Base-by-base conservation (phyloP, 2,329 filamentous ascomycete genomes). In the Berkeleyomyces basicola region DNA sequence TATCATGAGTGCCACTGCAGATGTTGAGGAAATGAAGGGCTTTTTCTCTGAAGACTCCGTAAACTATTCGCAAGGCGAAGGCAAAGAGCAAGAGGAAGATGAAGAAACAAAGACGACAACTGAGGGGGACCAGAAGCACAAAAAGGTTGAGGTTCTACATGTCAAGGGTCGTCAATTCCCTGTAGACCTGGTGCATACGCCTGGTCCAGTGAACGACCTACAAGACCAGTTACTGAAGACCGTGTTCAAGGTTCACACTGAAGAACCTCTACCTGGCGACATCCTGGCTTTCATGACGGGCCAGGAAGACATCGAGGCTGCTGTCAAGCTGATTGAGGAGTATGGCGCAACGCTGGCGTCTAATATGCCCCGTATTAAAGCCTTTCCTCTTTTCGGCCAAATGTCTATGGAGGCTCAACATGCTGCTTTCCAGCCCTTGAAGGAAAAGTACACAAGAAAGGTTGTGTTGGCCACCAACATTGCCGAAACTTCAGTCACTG, bases 401-500 rank as follows among this genome's bases (percentile, higher is more conserved):
- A 79, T 99, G 4, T 88, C 92, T 0, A 90, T 93, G 67, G 82
- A 86, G 61, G 87, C 87, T 0, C 93, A 99, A 68, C 88, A 95
- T 67, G 82, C 84, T 31, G 90, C 95, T 7, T 97, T 99, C 71
- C 78, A 85, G 62, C 87, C 88, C 0, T 80, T 87, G 31, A 82
- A 82, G 62, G 81, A 83, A 2, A 78, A 79, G n/a, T 81, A 79
- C 63, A 95, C 89, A 0, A 82, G 93, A 51, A 97, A 97, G 70
- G 80, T 97, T 10, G 90, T 99, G 0, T 77, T 99, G 0, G 86
- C 91, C 0, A 99, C 93, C 11, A 99, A 99, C 70, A 97, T 99
- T 68, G 93, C 93, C n/a, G 93, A 99, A 72, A 97, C 93, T 0
- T 97, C 93, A 0, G 88, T 99, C 64, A 99, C 93, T 0, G 91